A percentile compares a stretch with the other conserved stretches of the same genome.
These are phyloP conservation scores for Malassezia nana DNA, from an alignment of 1,284 basidiomycete species.

Conservation along the genomic window DNA sequence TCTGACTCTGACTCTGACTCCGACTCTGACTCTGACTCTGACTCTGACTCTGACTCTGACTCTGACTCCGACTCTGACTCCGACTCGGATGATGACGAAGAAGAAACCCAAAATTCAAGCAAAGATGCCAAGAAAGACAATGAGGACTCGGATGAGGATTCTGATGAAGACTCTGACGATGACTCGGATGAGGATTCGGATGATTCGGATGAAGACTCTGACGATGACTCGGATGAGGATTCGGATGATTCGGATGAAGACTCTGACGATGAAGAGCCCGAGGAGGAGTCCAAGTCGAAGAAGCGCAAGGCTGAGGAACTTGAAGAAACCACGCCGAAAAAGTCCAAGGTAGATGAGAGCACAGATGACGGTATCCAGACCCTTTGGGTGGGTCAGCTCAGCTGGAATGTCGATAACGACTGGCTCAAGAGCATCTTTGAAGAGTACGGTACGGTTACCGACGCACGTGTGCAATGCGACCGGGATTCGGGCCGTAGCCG, in stretches of 20 bases:
- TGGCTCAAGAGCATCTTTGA: conserved; percentile 86
- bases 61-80: neutral
- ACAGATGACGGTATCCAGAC: conserved; percentile 55
- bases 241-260: neutral
- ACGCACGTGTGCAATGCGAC: conserved; percentile 81
- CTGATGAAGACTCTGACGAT: conserved; percentile 22
- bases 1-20: conserved; percentile 9
- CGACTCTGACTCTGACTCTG: conserved; percentile 1
- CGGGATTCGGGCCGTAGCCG: conserved; percentile 57
- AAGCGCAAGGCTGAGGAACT: conserved; percentile 81
- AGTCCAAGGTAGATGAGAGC: conserved; percentile 59
- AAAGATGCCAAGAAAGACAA: conserved; percentile 10
- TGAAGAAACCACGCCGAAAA: conserved; percentile 63
- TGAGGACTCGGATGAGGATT: conserved; percentile 21
- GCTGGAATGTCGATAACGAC: conserved; percentile 96
- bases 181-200: conserved; percentile 23
- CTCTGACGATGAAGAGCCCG: conserved; percentile 26
- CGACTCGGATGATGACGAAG: conserved; percentile 5
- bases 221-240: conserved; percentile 17
- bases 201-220: conserved; percentile 19
- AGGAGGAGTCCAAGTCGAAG: conserved; percentile 46
- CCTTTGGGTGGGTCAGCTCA: conserved; percentile 84
- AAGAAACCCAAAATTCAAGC: conserved; percentile 13
- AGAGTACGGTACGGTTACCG: conserved; percentile 73
- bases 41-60: conserved; percentile 3